Evolutionary conservation across 2,329 filamentous ascomycete species (phyloP).

Genomic region (Shiraia sp.): DNA sequence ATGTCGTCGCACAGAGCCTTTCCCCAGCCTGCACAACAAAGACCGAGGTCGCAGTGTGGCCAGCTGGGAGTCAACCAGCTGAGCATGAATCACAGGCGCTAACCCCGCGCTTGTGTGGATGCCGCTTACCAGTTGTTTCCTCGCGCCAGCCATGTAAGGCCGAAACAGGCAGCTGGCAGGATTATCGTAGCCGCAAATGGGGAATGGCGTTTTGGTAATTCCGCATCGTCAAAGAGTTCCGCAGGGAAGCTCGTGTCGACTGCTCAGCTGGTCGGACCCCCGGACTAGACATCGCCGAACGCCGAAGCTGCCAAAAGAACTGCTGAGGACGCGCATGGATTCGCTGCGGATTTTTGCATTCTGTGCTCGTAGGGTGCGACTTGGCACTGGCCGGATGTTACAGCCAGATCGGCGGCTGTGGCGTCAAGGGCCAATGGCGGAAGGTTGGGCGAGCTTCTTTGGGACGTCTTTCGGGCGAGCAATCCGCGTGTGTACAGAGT

Average conservation of each 20-base stretch:
- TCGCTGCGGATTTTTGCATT: too few species aligned
- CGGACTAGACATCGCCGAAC: too few species aligned
- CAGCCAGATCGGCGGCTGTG: constrained; percentile 23
- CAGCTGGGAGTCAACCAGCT: constrained; percentile 9
- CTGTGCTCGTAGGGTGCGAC: constrained; percentile 2
- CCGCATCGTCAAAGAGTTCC: background rate
- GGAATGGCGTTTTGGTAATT: constrained; percentile 2
- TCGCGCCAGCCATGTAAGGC: constrained; percentile 7
- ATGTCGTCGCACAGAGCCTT: too few species aligned
- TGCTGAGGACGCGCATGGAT: too few species aligned
- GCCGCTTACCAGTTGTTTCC: constrained; percentile 6
- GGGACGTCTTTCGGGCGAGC: constrained; percentile 14
- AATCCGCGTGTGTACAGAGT: constrained; percentile 10
- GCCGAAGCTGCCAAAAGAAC: too few species aligned
- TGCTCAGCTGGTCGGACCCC: background rate
- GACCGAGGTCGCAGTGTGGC: too few species aligned
- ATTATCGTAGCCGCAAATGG: constrained; percentile 11
- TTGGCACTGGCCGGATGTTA: constrained; percentile 1
- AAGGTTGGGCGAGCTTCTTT: constrained; percentile 8
- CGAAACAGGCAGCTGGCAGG: constrained; percentile 20
- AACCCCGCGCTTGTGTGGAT: constrained; percentile 26
- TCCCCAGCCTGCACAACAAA: too few species aligned
- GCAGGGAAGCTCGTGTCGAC: background rate
- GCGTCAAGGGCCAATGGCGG: constrained; percentile 18
- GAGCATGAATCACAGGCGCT: constrained; percentile 13